These are phyloP conservation scores for Cylindrotheca fusiformis DNA, from an alignment of 108 stramenopile genomes.

Conservation along the genomic window DNA sequence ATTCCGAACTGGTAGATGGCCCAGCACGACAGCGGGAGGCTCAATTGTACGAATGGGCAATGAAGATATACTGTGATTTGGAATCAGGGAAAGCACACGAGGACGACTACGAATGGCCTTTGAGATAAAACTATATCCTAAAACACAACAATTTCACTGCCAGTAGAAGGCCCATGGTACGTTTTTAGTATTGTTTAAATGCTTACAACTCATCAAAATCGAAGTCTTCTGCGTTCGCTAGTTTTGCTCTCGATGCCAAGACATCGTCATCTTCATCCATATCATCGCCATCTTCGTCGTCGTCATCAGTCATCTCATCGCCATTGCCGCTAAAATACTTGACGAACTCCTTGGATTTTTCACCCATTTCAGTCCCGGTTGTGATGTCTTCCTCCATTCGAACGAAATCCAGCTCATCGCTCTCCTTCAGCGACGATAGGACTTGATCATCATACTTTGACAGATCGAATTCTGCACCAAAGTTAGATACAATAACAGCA, in stretches of 20 bases:
- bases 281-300: slow-evolving; percentile 32
- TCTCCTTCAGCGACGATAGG: slow-evolving; percentile 69
- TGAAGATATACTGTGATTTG: slow-evolving; percentile 82
- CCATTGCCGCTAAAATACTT: slow-evolving; percentile 42
- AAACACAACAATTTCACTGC: neutral
- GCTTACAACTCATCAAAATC: slow-evolving; percentile 56
- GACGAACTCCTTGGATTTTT: slow-evolving; percentile 31
- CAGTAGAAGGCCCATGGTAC: neutral
- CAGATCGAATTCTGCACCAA: slow-evolving; percentile 77
- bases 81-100: slow-evolving; percentile 64
- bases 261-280: slow-evolving; percentile 42
- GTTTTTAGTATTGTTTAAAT: neutral
- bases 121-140: slow-evolving; percentile 9
- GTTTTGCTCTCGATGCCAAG: slow-evolving; percentile 35
- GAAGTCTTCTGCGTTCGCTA: slow-evolving; percentile 72
- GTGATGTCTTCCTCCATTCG: slow-evolving; percentile 30
- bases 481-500: slow-evolving; percentile 62
- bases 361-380: neutral
- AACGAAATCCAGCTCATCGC: slow-evolving; percentile 90
- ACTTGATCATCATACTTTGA: slow-evolving; percentile 72
- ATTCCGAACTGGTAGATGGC: slow-evolving; percentile 43
- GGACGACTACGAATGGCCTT: slow-evolving; percentile 67
- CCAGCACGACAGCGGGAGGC: slow-evolving; percentile 35
- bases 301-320: slow-evolving; percentile 32
- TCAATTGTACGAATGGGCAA: slow-evolving; percentile 59